phyloP scores from a whole-genome alignment of 2,329 filamentous ascomycete genomes.

The Fusarium sp. region DNA sequence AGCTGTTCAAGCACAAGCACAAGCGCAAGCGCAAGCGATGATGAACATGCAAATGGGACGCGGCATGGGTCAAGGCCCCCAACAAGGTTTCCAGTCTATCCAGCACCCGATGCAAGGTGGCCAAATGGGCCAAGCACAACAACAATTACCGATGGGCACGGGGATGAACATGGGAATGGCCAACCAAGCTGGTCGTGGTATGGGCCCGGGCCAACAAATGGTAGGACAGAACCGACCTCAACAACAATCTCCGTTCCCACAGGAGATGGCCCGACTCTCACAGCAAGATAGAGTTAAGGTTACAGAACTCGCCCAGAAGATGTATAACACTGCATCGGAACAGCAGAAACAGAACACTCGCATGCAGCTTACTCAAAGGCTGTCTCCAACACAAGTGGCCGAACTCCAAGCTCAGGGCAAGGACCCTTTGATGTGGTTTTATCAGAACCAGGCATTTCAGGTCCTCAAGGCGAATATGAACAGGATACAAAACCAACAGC shows the following conservation, averaged over 20 bases:
- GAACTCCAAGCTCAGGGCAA: conserved; percentile 58
- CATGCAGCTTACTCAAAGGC: conserved; percentile 50
- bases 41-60: conserved; percentile 67
- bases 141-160: conserved; percentile 46
- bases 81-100: conserved; percentile 67
- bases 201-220: conserved; percentile 56
- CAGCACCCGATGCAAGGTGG: conserved; percentile 69
- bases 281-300: conserved; percentile 59
- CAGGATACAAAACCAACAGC: conserved; percentile 38
- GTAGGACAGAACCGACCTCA: conserved; percentile 49
- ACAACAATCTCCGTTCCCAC: conserved; percentile 39
- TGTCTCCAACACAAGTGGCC: conserved; percentile 56
- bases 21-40: conserved; percentile 57
- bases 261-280: conserved; percentile 54
- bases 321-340: conserved; percentile 56
- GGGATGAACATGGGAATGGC: conserved; percentile 50
- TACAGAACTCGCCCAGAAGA: conserved; percentile 56
- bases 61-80: conserved; percentile 60
- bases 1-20: conserved; percentile 40
- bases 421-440: conserved; percentile 63
- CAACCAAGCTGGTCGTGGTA: conserved; percentile 53
- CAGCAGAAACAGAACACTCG: conserved; percentile 54
- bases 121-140: conserved; percentile 59
- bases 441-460: conserved; percentile 58
- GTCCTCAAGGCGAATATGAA: conserved; percentile 47